Base-by-base conservation (phyloP, 768 basidiomycete genomes). In the Russula sp. region DNA sequence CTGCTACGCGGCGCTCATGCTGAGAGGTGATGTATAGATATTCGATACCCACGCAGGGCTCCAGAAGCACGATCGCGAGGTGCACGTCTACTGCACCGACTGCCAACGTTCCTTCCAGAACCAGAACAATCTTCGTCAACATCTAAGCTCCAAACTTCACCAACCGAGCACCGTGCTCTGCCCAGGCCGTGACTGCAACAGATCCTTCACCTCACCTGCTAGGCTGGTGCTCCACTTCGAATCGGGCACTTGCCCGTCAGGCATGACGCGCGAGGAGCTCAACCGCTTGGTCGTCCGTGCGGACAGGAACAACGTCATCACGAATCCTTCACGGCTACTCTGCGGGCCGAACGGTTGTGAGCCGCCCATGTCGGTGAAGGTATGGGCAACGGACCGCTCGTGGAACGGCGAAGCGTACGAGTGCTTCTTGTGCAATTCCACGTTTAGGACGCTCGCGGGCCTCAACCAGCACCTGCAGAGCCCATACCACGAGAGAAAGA, bases 381-480 rank as follows among this genome's bases (percentile, higher is more conserved):
- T 11, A 14, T 71, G 64, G 69, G 77, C 78, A 51, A 80, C 79
- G 10, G 68, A 69, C 3, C 71, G 65, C 32, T 75, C 80, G 13
- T 80, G 75, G 75, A 81, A 80, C 63, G 76, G 76, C 0, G 5
- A 0, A 6, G 74, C 66, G 6, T 89, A 77, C 70, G 86, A 89
- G 71, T 89, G 87, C 71, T 82, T 82, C 69, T 71, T 89, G 31
- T 89, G 88, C 70, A 78, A 83, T 70, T 61, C 57, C 22, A 66
- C 55, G 13, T 84, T 79, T 67, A 34, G 67, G 55, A 68, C 74
- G 0, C 77, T 87, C 13, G 11, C 16, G 0, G 74, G 72, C 7
- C 77, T 89, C 55, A 86, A 89, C 68, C 76, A 79, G 64, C 89
- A 89, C 68, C 76, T 89, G 49, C 76, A 77, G 55, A 88, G 87